These are phyloP conservation scores for Cystobasidium onofrii DNA, from an alignment of 768 basidiomycete species.

Conservation along the genomic window DNA sequence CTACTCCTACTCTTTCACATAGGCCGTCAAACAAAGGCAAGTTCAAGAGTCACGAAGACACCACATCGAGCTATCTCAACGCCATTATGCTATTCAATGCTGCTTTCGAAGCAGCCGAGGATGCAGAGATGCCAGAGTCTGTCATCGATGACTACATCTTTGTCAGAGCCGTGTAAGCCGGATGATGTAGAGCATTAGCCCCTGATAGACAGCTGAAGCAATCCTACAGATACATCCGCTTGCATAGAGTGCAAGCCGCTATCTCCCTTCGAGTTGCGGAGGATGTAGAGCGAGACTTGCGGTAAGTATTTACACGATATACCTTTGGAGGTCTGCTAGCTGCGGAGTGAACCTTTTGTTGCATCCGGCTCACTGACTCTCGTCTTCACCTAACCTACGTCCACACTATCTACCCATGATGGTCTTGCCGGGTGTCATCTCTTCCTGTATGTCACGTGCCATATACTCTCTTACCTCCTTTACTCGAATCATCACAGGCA, in stretches of 20 bases:
- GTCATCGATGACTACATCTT: background rate
- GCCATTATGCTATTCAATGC: conserved; percentile 5
- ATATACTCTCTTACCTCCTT: background rate
- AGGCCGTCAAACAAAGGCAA: background rate
- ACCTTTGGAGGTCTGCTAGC: background rate
- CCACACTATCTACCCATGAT: too few relatives aligned
- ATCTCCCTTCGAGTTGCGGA: background rate
- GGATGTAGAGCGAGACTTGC: background rate
- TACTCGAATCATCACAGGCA: background rate
- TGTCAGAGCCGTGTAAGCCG: background rate
- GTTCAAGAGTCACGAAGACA: background rate
- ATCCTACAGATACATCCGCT: background rate
- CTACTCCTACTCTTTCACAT: too few relatives aligned
- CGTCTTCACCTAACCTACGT: too few relatives aligned
- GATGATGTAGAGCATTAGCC: background rate
- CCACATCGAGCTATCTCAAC: background rate
- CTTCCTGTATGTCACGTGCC: background rate
- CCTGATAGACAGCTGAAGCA: background rate
- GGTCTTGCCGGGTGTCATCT: background rate
- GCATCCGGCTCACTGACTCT: background rate
- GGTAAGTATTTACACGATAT: background rate
- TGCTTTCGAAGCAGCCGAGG: background rate
- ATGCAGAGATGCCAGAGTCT: background rate
- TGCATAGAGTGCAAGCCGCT: background rate
- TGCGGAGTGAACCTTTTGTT: background rate